Conservation (phyloP, 2,329 filamentous ascomycete genomes). For the Hypoxylon sp. region DNA sequence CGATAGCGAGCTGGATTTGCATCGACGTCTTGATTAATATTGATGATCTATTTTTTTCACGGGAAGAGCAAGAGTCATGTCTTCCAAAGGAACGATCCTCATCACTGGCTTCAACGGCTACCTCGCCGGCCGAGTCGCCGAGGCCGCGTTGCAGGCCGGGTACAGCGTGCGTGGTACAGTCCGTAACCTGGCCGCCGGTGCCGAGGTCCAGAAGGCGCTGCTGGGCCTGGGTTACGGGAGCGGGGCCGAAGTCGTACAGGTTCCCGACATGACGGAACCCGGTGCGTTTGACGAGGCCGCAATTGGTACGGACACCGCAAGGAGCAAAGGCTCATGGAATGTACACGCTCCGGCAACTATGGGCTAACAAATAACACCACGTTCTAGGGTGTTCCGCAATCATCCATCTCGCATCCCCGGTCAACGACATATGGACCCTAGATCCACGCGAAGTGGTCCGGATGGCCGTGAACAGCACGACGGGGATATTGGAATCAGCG, state of each 20-base stretch:
- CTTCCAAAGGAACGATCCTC: conserved; percentile 41
- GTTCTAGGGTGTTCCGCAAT: conserved; percentile 47
- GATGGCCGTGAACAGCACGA: conserved; percentile 42
- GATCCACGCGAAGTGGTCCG: conserved; percentile 45
- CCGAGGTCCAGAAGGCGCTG: conserved; percentile 45
- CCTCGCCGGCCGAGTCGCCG: conserved; percentile 48
- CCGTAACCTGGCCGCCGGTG: conserved; percentile 44
- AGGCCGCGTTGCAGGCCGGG: conserved; percentile 43
- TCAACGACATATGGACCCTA: conserved; percentile 43
- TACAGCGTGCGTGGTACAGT: conserved; percentile 50
- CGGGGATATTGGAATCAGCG: conserved; percentile 43
- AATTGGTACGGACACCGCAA: conserved; percentile 36
- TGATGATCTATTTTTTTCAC: not conserved
- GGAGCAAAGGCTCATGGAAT: not conserved
- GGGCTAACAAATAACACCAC: conserved; percentile 6
- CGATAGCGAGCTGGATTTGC: conserved; percentile 25
- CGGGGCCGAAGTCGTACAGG: conserved; percentile 46
- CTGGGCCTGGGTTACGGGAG: conserved; percentile 40
- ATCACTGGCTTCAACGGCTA: conserved; percentile 51
- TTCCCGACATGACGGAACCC: conserved; percentile 43
- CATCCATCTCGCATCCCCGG: conserved; percentile 47
- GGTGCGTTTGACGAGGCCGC: conserved; percentile 45
- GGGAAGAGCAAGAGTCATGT: conserved; percentile 6
- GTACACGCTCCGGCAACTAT: not conserved
- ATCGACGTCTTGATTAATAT: conserved; percentile 2